Conservation (phyloP, 352 stramenopile genomes). For the Phytopythium montanum region DNA sequence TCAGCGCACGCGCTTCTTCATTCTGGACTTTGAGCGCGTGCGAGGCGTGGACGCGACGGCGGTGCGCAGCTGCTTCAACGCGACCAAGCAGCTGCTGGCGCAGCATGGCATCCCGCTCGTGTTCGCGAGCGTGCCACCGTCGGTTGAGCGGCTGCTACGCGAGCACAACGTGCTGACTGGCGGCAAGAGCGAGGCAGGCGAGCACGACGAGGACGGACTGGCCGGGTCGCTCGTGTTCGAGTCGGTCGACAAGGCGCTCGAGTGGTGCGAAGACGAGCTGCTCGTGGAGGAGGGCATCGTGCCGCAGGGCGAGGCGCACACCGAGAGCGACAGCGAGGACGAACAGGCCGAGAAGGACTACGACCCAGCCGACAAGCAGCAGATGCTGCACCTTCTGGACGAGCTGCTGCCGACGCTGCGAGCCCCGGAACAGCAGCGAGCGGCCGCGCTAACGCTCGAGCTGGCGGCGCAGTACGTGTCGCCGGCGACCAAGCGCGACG, state of each 20-base stretch:
- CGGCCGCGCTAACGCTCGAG: slow-evolving; percentile 42
- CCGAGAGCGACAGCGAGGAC: slow-evolving; percentile 21
- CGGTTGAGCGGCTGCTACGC: slow-evolving; percentile 69
- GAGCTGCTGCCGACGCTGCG: slow-evolving; percentile 45
- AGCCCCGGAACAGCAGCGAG: slow-evolving; percentile 8
- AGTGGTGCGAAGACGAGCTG: slow-evolving; percentile 86
- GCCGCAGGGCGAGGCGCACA: slow-evolving; percentile 54
- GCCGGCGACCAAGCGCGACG: slow-evolving; percentile 45
- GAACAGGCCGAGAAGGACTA: slow-evolving; percentile 17
- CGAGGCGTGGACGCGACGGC: slow-evolving; percentile 88
- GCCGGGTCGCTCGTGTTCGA: slow-evolving; percentile 80
- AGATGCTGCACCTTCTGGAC: slow-evolving; percentile 51
- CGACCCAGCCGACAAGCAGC: slow-evolving; percentile 9
- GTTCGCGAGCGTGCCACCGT: slow-evolving; percentile 64
- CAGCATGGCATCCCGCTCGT: slow-evolving; percentile 77
- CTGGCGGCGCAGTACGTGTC: slow-evolving; percentile 76
- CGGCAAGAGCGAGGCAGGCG: background rate
- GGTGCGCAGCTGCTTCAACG: slow-evolving; percentile 84
- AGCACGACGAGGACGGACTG: slow-evolving; percentile 28
- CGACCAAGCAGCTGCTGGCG: slow-evolving; percentile 73
- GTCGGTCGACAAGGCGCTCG: slow-evolving; percentile 76
- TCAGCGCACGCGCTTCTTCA: slow-evolving; percentile 80
- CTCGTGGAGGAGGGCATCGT: slow-evolving; percentile 66
- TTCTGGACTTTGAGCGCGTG: slow-evolving; percentile 88
- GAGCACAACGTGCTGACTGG: slow-evolving; percentile 68